Base-by-base conservation (phyloP, 2,329 filamentous ascomycete genomes). In the Chrysosphaeria jannelii region DNA sequence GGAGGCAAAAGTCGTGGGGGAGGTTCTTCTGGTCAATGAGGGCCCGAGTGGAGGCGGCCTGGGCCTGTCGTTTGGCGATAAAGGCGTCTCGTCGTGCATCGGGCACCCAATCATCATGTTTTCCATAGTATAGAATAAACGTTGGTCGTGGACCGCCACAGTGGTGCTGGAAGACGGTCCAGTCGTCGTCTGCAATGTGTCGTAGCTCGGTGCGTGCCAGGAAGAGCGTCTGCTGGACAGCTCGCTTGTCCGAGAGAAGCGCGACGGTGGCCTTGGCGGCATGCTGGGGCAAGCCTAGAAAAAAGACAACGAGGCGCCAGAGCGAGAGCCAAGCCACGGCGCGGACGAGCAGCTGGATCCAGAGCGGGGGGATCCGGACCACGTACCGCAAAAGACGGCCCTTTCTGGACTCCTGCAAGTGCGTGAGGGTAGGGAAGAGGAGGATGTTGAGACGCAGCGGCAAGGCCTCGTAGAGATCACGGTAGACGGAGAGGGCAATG, bases 341-440 rank as follows among this genome's bases (percentile, higher is more conserved):
- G 4, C 16, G 16, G 16, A 18, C 16, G 16, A 48, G 36, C 7
- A n/a, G 16, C 16, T 18, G 16, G 7, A 18, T 7, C 16, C 16
- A 18, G 7, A n/a, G n/a, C 7, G 16, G 16, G 16, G 16, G 16
- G 7, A 18, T 18, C 7, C n/a, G 16, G 16, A 18, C 7, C 7
- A 18, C n/a, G 5, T 51, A 36, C 10, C 37, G 36, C 2, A 63
- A 37, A 10, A 56, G 36, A 26, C 42, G 42, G 2, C 70, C 71
- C 14, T 49, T 60, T 0, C 55, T 50, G 2, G 64, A 71, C 26
- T 46, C 41, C 7, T 61, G 59, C 30, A 79, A 64, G 41, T 75
- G 57, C n/a, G 64, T 53, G 18, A 79, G 53, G 1, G 71, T 75
- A 2, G 71, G 69, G 37, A 76, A 76, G 10, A 79, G 50, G 26